Conservation (phyloP, 352 stramenopile species). For the Phytophthora idaei region DNA sequence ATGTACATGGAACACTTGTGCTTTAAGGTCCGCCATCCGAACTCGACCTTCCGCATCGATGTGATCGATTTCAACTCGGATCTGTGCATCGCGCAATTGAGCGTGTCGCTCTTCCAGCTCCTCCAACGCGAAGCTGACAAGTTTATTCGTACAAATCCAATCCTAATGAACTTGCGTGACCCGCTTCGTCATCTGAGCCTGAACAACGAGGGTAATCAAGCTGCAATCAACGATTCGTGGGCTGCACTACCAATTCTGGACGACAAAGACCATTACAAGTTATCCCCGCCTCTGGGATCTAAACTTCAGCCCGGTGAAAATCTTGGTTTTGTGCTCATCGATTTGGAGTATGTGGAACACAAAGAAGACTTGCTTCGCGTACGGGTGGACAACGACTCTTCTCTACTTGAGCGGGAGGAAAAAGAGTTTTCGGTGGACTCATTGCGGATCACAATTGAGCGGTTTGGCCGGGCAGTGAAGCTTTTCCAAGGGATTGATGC, state of each 20-base stretch:
- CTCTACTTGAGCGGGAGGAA: conserved; percentile 65
- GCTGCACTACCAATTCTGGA: conserved; percentile 35
- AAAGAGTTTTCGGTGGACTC: conserved; percentile 86
- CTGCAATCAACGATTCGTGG: conserved; percentile 45
- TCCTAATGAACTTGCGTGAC: conserved; percentile 50
- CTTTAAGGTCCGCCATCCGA: conserved; percentile 65
- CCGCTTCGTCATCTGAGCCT: conserved; percentile 56
- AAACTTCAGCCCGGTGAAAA: conserved; percentile 44
- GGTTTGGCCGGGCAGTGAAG: conserved; percentile 68
- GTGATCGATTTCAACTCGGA: conserved; percentile 88
- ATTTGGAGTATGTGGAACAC: conserved; percentile 71
- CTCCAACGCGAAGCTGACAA: conserved; percentile 74
- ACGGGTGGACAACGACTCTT: conserved; percentile 54
- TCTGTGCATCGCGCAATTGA: conserved; percentile 67
- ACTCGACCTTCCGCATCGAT: conserved; percentile 69
- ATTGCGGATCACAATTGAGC: conserved; percentile 74
- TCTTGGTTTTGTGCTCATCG: conserved; percentile 62
- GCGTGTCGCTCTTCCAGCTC: conserved; percentile 79
- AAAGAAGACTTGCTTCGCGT: conserved; percentile 76
- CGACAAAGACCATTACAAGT: conserved; percentile 55
- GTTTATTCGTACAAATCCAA: conserved; percentile 58
- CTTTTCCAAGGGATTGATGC: conserved; percentile 77
- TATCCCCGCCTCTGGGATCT: conserved; percentile 40
- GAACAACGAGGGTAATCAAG: conserved; percentile 43
- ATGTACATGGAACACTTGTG: conserved; percentile 89